phyloP scores from a whole-genome alignment of 352 stramenopile genomes.

The Globisporangium irregulare region DNA sequence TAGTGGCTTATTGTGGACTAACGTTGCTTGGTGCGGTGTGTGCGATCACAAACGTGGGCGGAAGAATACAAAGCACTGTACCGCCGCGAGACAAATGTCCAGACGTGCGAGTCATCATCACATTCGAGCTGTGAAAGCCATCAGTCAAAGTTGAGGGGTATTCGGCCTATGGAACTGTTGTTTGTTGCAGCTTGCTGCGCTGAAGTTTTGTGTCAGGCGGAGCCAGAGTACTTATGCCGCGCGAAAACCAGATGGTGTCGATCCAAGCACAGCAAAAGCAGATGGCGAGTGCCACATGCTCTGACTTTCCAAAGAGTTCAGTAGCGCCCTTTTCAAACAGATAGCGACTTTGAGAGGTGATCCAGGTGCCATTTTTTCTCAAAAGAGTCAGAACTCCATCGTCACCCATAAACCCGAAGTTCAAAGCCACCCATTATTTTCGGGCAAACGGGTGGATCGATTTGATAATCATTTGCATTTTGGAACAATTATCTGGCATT shows the following conservation, averaged over 20 bases:
- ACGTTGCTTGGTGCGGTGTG: background rate
- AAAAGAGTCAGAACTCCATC: background rate
- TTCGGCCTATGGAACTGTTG: background rate
- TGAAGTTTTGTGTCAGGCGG: background rate
- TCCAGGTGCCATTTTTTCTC: background rate
- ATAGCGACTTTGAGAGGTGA: background rate
- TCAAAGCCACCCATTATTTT: background rate
- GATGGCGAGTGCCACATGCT: background rate
- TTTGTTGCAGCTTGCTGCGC: background rate
- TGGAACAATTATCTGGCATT: no score
- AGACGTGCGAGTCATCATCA: background rate
- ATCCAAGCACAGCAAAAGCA: background rate
- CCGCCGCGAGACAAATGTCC: constrained; percentile 2
- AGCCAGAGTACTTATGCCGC: background rate
- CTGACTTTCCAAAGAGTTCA: background rate
- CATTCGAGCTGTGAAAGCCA: background rate
- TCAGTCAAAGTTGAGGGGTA: background rate
- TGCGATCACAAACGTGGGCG: background rate
- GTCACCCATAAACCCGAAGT: background rate
- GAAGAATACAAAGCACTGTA: background rate
- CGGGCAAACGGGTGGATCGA: no score
- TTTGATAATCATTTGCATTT: no score
- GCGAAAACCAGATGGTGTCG: background rate
- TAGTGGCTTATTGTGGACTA: background rate
- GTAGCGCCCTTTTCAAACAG: background rate